Conservation (phyloP, 2,329 filamentous ascomycete genomes). For the Fusarium torreyae region DNA sequence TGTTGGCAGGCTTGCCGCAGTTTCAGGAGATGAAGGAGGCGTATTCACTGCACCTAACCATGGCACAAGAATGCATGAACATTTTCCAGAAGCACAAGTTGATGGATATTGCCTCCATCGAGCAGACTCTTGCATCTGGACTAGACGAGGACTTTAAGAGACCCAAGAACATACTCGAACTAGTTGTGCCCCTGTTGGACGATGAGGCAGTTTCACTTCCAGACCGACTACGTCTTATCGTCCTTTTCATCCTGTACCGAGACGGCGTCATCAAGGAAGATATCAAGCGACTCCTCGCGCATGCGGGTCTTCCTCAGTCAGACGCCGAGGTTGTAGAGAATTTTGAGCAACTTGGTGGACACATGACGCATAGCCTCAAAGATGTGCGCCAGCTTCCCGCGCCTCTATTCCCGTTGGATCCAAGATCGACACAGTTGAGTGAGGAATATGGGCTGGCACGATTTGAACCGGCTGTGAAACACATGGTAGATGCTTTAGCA, state of each 20-base stretch:
- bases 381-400: slow-evolving; percentile 77
- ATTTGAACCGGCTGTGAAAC: slow-evolving; percentile 85
- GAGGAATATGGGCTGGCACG: slow-evolving; percentile 91
- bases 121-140: slow-evolving; percentile 93
- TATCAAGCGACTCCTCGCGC: slow-evolving; percentile 85
- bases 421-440: slow-evolving; percentile 66
- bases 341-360: slow-evolving; percentile 85
- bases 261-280: slow-evolving; percentile 89
- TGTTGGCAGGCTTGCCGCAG: slow-evolving; percentile 94
- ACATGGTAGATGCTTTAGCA: slow-evolving; percentile 83
- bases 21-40: slow-evolving; percentile 97
- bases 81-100: slow-evolving; percentile 89
- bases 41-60: slow-evolving; percentile 93
- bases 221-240: slow-evolving; percentile 87
- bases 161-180: slow-evolving; percentile 88
- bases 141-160: slow-evolving; percentile 93
- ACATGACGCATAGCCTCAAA: slow-evolving; percentile 78
- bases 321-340: slow-evolving; percentile 83
- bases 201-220: slow-evolving; percentile 79
- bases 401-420: slow-evolving; percentile 81
- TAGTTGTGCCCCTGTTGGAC: slow-evolving; percentile 89
- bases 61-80: slow-evolving; percentile 98
- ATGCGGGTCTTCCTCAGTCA: slow-evolving; percentile 82
- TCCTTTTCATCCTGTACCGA: slow-evolving; percentile 88
- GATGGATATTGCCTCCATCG: slow-evolving; percentile 86